Base-by-base conservation (phyloP, 495 filamentous ascomycete genomes). In the Cenococcum geophilum region DNA sequence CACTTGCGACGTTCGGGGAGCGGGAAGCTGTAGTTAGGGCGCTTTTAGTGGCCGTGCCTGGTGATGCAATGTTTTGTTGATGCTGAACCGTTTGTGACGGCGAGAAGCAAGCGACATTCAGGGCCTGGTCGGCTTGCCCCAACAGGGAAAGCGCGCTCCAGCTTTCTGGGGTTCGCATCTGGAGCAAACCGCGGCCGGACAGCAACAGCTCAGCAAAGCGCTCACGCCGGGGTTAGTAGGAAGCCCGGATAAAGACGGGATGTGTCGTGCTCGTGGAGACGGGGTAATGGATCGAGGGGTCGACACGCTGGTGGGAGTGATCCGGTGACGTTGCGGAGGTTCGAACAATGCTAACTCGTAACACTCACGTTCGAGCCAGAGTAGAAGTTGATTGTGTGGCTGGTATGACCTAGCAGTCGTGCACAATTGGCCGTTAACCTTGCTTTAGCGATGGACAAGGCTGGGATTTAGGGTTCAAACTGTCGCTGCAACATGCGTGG, bases 271-370 rank as follows among this genome's bases (percentile, higher is more conserved):
- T 32, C 9, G 25, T 25, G 8, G 18, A 32, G 49, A 52, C 18
- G 49, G 20, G 16, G 49, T 16, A 52, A 22, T 23, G 49, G 49
- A 52, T 23, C 21, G 49, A 32, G 21, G 23, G 21, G 49, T 16
- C 49, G 11, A 32, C 49, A 20, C 21, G 49, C 49, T 16, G 23
- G 49, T 8, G 49, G 25, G 25, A 32, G 8, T 6, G 25, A 16
- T 52, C 20, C 22, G 25, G 49, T 21, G 11, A 22, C 14, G 20
- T 27, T 25, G 23, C 16, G 21, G 23, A 9, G 11, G 22, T 47
- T 16, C 3, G 20, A 23, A 32, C 49, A 52, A 52, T 52, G 49
- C 49, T 23, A 52, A 52, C 49, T 52, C 23, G 49, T 52, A 52
- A 52, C 18, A 16, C 16, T 4, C 18, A 9, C 48, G 49, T 16